These are phyloP conservation scores for Daedaleopsis sinensis DNA, from an alignment of 768 basidiomycete genomes.

Conservation along the genomic window DNA sequence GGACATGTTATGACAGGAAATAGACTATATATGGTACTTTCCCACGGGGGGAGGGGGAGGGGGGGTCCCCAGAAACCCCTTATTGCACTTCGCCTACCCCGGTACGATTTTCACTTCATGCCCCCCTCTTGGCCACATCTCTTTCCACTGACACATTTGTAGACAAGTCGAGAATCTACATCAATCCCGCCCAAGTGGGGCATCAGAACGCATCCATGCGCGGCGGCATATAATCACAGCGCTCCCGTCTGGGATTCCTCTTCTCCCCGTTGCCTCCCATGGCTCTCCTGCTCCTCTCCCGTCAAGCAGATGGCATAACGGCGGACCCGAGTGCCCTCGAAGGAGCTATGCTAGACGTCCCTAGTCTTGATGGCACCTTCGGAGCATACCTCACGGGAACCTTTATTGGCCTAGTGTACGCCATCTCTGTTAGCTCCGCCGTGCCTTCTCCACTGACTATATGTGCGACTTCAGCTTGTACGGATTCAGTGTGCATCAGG, in stretches of 20 bases:
- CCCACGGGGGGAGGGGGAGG: too few relatives aligned
- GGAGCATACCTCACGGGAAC: slow-evolving; percentile 6
- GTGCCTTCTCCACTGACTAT: not conserved
- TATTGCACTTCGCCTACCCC: too few relatives aligned
- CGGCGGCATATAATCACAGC: too few relatives aligned
- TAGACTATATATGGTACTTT: too few relatives aligned
- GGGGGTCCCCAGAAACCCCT: too few relatives aligned
- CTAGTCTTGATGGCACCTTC: slow-evolving; percentile 2
- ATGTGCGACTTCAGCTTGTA: not conserved
- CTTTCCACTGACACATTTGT: too few relatives aligned
- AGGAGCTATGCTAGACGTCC: not conserved
- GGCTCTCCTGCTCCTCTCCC: not conserved
- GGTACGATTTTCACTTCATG: too few relatives aligned
- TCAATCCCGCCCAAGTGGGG: too few relatives aligned
- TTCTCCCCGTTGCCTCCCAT: not conserved
- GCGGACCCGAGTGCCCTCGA: not conserved
- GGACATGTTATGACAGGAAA: too few relatives aligned
- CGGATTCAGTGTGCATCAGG: slow-evolving; percentile 4
- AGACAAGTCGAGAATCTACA: too few relatives aligned
- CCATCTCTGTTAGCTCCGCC: not conserved
- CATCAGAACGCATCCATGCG: too few relatives aligned
- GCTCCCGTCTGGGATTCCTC: not conserved
- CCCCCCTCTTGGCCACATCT: too few relatives aligned
- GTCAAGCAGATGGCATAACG: not conserved
- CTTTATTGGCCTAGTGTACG: slow-evolving; percentile 4